Conservation (phyloP, 345 rosid species). For the Populus euphratica region DNA sequence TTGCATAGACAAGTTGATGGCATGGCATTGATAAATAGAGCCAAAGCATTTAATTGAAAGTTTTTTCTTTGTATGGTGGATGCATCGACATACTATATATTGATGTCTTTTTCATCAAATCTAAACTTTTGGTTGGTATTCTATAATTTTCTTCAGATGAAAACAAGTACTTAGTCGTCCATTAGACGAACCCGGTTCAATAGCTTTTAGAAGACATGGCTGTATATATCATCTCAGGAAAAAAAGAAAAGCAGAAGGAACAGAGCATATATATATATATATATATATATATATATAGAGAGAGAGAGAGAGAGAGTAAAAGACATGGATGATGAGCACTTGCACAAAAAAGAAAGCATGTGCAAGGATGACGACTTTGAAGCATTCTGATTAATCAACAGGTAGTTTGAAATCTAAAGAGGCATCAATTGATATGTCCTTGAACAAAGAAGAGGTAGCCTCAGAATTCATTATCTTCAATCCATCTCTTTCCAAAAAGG, state of each 20-base stretch:
- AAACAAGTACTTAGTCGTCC: background rate
- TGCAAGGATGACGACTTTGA: conserved; percentile 11
- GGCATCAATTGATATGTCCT: conserved; percentile 38
- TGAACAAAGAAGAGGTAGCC: conserved; percentile 17
- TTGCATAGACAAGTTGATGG: no score
- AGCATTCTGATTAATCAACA: conserved; percentile 34
- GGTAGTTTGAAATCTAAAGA: conserved; percentile 31
- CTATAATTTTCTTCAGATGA: background rate
- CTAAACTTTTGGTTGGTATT: background rate
- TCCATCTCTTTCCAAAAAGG: conserved; percentile 29
- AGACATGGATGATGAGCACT: background rate
- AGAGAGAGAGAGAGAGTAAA: no score
- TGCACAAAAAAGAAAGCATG: background rate
- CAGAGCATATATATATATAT: conserved; percentile 1
- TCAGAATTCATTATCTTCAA: conserved; percentile 8
- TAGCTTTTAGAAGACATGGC: background rate
- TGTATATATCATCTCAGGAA: no score
- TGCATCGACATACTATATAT: no score
- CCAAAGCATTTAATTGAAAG: no score
- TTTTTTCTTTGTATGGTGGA: no score
- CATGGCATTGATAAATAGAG: no score
- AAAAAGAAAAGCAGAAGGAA: no score
- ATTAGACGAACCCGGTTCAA: background rate
- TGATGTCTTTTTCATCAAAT: background rate
- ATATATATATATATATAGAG: no score